Evolutionary conservation across 495 filamentous ascomycete species (phyloP), one percentile per base, ranked within the genome.

Genomic region (Penicillium simplicissimum): DNA sequence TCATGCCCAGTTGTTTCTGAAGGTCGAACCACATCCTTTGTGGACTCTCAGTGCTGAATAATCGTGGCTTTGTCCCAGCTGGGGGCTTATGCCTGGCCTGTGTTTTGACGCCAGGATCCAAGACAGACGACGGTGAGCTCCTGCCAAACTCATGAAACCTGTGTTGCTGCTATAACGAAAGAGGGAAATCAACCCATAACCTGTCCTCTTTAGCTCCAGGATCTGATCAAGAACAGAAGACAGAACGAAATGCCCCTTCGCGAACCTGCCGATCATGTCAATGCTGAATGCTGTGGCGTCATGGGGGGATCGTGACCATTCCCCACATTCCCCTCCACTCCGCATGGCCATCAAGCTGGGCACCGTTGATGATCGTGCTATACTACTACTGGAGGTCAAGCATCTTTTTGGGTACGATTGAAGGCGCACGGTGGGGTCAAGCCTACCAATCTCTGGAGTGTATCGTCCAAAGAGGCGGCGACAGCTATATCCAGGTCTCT

Each of bases 1-100:
- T 53, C 11, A 76, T 34, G 7, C 68, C 65, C 48, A 74, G 57
- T 13, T 49, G 48, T 33, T 34, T 65, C 15, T 63, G 64, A 40
- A 71, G 34, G 45, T 65, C 21, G 8, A 73, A 58, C 54, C 62
- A 55, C 74, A 78, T 80, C 5, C 66, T n/a, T 40, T 0, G 15
- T 4, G 38, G 25, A 21, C 11, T 28, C 14, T 34, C 25, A 35
- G 15, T 14, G 11, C 8, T 8, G 38, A 42, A 42, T 42, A n/a
- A 17, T 6, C 6, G 6, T 8, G 19, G n/a, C 8, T 17, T 40
- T 17, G 17, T 19, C 19, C 17, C 40, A 19, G 7, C 40, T 43
- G 17, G n/a, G 45, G 23, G 23, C 13, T 13, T 19, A 14, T 25
- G 43, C n/a, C 8, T 21, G 13, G 37, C 42, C 19, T 8, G 28